These are phyloP conservation scores for Gynostemma pentaphyllum DNA, from an alignment of 306 rosid species.

Conservation along the genomic window DNA sequence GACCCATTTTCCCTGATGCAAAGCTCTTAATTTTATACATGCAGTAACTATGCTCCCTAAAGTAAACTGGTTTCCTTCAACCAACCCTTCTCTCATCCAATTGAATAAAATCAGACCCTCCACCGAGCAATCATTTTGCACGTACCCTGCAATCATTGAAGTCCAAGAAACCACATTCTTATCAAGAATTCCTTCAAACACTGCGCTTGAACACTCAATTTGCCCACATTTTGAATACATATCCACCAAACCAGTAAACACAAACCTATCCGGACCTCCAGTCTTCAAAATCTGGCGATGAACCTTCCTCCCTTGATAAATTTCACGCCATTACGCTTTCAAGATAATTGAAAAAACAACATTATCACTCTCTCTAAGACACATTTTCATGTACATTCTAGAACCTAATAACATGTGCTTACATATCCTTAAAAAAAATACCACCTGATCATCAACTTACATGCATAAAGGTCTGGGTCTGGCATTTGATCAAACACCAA, in stretches of 20 bases:
- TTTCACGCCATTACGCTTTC: slow-evolving; percentile 47
- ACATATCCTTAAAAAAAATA: slow-evolving; percentile 43
- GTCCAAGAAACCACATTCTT: slow-evolving; percentile 61
- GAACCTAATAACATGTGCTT: slow-evolving; percentile 27
- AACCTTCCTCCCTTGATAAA: slow-evolving; percentile 25
- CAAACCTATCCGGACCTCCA: slow-evolving; percentile 28
- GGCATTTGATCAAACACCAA: slow-evolving; percentile 44
- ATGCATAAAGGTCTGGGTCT: slow-evolving; percentile 37
- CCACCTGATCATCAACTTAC: slow-evolving; percentile 62
- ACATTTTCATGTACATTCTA: slow-evolving; percentile 24
- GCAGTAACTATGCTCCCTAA: slow-evolving; percentile 45
- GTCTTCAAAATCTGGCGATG: slow-evolving; percentile 51
- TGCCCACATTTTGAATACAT: too few species aligned
- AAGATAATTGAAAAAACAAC: slow-evolving; percentile 40
- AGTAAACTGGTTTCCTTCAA: slow-evolving; percentile 43
- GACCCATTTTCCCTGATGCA: slow-evolving; percentile 74
- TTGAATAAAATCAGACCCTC: slow-evolving; percentile 49
- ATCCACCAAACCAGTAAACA: too few species aligned
- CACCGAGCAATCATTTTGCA: slow-evolving; percentile 45
- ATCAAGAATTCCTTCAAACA: slow-evolving; percentile 33
- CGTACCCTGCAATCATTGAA: slow-evolving; percentile 65
- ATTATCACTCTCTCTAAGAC: slow-evolving; percentile 25
- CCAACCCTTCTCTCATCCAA: slow-evolving; percentile 49
- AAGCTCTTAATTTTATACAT: slow-evolving; percentile 35
- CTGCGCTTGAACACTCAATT: too few species aligned